Evolutionary conservation across 495 filamentous ascomycete genomes (phyloP).

Genomic region (Astrothelium subdiscretum): DNA sequence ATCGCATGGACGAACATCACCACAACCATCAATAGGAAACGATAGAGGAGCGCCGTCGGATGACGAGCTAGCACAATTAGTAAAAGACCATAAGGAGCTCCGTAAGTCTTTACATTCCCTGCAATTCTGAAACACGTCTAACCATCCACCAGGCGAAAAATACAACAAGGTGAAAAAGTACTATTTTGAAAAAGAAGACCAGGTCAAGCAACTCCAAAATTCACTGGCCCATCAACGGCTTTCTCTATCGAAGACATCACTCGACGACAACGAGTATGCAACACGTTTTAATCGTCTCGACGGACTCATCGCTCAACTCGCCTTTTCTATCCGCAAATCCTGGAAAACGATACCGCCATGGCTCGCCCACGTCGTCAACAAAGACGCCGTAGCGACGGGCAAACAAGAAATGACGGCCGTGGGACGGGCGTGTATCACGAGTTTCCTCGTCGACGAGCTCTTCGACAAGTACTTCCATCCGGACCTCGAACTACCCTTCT

Average conservation of each 20-base stretch:
- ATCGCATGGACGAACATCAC: background rate
- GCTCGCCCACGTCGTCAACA: constrained; percentile 66
- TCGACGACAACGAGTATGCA: constrained; percentile 91
- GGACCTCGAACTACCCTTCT: constrained; percentile 61
- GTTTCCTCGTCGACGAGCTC: constrained; percentile 85
- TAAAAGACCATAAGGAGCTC: constrained; percentile 30
- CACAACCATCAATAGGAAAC: constrained; percentile 2
- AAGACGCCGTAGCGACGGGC: constrained; percentile 66
- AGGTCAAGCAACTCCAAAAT: constrained; percentile 93
- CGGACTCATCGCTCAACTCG: constrained; percentile 85
- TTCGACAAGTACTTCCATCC: constrained; percentile 90
- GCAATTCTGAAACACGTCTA: background rate
- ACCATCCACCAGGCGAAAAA: constrained; percentile 56
- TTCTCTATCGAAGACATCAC: constrained; percentile 83
- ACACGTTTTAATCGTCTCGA: constrained; percentile 86
- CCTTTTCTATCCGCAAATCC: constrained; percentile 89
- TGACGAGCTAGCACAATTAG: constrained; percentile 26
- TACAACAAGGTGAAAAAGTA: constrained; percentile 96
- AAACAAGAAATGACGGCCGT: constrained; percentile 96
- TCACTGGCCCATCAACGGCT: constrained; percentile 90
- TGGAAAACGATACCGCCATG: constrained; percentile 73
- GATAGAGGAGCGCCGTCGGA: constrained; percentile 27
- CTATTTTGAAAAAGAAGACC: constrained; percentile 89
- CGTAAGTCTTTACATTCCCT: constrained; percentile 18
- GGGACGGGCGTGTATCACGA: constrained; percentile 78